Conservation (phyloP, 805 yeast genomes). For the Danielia oregonensis region DNA sequence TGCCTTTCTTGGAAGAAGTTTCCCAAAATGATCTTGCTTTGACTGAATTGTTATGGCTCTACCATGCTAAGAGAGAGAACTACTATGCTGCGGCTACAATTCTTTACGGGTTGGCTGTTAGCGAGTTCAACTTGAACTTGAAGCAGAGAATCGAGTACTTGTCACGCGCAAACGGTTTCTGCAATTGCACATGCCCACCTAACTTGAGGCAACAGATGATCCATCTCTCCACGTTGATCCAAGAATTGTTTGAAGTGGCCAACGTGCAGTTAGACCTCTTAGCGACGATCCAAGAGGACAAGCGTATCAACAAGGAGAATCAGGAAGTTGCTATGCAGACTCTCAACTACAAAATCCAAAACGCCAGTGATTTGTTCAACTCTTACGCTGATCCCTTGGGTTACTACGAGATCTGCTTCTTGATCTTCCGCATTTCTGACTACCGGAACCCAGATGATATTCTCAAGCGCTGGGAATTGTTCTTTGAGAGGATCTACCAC, state of each 20-base stretch:
- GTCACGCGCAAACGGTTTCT: constrained; percentile 89
- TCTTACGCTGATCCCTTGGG: constrained; percentile 84
- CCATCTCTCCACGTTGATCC: constrained; percentile 62
- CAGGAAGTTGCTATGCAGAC: constrained; percentile 48
- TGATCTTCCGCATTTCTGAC: constrained; percentile 79
- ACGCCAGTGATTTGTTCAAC: constrained; percentile 78
- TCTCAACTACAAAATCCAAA: constrained; percentile 61
- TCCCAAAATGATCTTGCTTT: constrained; percentile 61
- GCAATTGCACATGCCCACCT: constrained; percentile 80
- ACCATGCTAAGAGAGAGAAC: constrained; percentile 76
- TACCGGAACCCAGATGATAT: constrained; percentile 83
- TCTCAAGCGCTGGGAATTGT: constrained; percentile 71
- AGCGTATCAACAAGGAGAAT: constrained; percentile 45
- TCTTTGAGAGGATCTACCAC: constrained; percentile 50
- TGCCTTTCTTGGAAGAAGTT: constrained; percentile 70
- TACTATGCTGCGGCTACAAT: constrained; percentile 83
- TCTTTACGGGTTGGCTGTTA: constrained; percentile 62
- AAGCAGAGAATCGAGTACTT: constrained; percentile 79
- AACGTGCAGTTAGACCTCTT: constrained; percentile 72
- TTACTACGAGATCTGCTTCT: constrained; percentile 75
- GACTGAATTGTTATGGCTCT: constrained; percentile 84
- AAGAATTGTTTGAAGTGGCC: constrained; percentile 82
- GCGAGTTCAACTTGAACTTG: constrained; percentile 65
- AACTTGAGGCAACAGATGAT: constrained; percentile 72
- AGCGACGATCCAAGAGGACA: constrained; percentile 47